Evolutionary conservation across 179 eudicot genomes (phyloP).

Genomic region (Silene coronaria): DNA sequence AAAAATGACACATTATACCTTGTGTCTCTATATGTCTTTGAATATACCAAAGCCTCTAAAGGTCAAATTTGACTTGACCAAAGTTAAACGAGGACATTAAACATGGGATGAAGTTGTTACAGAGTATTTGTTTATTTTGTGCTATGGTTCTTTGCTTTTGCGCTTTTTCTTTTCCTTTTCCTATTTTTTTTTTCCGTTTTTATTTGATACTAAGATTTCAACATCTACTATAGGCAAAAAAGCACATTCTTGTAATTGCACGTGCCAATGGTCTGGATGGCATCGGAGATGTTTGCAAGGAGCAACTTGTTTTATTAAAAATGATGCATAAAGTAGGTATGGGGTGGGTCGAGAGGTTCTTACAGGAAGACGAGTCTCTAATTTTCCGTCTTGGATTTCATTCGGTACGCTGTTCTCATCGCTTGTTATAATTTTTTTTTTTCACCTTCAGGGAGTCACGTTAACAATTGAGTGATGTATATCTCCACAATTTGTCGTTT

Average conservation of each 20-base stretch:
- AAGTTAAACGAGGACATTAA: too few species aligned
- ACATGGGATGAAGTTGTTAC: not conserved
- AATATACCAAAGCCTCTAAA: too few species aligned
- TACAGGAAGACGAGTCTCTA: conserved; percentile 49
- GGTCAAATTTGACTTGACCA: too few species aligned
- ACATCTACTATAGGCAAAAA: conserved; percentile 47
- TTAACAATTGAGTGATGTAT: not conserved
- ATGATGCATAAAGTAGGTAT: conserved; percentile 66
- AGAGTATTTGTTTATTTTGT: not conserved
- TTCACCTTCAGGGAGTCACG: not conserved
- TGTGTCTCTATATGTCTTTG: too few species aligned
- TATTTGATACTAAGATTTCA: not conserved
- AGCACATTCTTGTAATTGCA: conserved; percentile 67
- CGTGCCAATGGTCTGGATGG: conserved; percentile 60
- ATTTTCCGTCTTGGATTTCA: conserved; percentile 85
- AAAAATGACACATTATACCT: too few species aligned
- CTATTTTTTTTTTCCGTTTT: not conserved
- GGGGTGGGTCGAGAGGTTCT: conserved; percentile 56
- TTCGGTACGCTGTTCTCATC: conserved; percentile 45
- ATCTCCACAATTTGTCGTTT: not conserved
- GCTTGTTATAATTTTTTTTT: not conserved
- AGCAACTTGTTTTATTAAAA: conserved; percentile 55
- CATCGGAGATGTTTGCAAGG: conserved; percentile 53
- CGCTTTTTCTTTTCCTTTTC: not conserved
- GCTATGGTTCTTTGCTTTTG: not conserved